Evolutionary conservation across 2,329 filamentous ascomycete species (phyloP).

Genomic region (Trichoderma simmonsii): DNA sequence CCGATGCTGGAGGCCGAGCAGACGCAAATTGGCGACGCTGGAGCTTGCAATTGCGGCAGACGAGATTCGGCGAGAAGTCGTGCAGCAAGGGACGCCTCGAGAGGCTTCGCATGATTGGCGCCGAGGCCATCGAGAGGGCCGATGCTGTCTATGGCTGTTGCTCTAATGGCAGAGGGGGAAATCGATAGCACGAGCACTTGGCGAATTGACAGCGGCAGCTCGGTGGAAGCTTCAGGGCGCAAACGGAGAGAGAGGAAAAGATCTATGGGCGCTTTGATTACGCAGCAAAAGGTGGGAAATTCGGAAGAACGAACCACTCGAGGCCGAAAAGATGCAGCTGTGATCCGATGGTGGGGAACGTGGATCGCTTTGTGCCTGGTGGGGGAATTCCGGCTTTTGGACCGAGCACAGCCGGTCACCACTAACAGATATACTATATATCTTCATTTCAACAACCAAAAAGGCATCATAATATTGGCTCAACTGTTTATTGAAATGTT

Average conservation of each 20-base stretch:
- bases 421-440: background rate
- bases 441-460: background rate
- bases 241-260: background rate
- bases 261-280: background rate
- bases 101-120: conserved; percentile 25
- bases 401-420: background rate
- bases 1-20: conserved; percentile 44
- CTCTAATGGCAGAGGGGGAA: background rate
- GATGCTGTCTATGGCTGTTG: background rate
- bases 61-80: conserved; percentile 21
- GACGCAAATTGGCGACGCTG: conserved; percentile 34
- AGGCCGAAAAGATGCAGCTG: conserved; percentile 11
- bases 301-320: background rate
- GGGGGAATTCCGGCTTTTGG: conserved; percentile 1
- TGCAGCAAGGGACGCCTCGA: conserved; percentile 21
- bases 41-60: conserved; percentile 33
- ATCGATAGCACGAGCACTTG: background rate
- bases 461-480: too few relatives aligned
- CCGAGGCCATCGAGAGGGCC: background rate
- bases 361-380: background rate
- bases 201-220: background rate
- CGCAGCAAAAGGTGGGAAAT: conserved; percentile 10
- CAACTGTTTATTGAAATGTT: background rate
- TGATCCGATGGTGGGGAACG: conserved; percentile 7
- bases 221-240: background rate